These are phyloP conservation scores for Euphorbia tirucalli DNA, from an alignment of 345 rosid species.

Conservation along the genomic window DNA sequence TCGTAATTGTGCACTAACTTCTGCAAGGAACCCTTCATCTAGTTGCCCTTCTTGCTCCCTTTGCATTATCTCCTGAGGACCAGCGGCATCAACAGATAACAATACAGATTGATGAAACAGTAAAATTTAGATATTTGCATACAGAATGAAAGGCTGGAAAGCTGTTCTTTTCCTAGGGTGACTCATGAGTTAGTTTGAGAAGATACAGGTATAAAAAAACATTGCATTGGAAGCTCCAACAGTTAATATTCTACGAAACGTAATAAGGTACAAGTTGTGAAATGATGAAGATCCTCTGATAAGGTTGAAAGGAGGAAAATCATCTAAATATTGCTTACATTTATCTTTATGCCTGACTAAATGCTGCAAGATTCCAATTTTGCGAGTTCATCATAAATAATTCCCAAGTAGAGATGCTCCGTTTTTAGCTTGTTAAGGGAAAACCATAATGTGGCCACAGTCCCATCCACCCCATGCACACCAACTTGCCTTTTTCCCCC, in stretches of 20 bases:
- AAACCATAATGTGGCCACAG: background rate
- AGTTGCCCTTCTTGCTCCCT: constrained; percentile 77
- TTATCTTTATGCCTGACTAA: background rate
- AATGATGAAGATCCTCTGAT: background rate
- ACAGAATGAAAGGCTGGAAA: background rate
- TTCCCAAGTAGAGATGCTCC: background rate
- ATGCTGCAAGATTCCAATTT: background rate
- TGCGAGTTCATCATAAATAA: background rate
- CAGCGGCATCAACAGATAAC: background rate
- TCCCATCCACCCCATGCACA: background rate
- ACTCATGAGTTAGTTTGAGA: background rate
- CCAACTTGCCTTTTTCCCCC: background rate
- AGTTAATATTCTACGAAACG: background rate
- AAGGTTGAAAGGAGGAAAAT: background rate
- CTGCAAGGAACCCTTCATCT: constrained; percentile 89
- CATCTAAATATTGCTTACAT: background rate
- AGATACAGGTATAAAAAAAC: background rate
- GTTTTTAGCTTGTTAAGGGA: background rate
- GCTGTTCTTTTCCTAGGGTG: too few species aligned
- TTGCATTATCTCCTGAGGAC: constrained; percentile 56
- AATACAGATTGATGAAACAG: constrained; percentile 3
- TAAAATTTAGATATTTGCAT: constrained; percentile 1
- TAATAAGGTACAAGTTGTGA: background rate
- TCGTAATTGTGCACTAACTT: constrained; percentile 85
- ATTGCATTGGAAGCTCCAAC: background rate